Evolutionary conservation across 2,329 filamentous ascomycete genomes (phyloP).

Genomic region (Rutstroemia sp.): DNA sequence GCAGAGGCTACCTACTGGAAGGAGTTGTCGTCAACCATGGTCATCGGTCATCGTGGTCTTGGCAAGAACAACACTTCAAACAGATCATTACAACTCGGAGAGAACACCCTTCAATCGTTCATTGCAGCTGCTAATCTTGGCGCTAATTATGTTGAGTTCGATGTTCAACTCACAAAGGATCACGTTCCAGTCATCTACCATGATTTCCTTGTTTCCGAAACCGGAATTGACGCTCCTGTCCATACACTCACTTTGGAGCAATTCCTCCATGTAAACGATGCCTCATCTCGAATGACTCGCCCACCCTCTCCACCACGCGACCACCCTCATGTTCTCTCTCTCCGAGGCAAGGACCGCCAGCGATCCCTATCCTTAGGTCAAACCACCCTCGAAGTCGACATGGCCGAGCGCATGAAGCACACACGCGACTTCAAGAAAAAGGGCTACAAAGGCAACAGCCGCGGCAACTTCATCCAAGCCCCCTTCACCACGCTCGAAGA

Average conservation of each 20-base stretch:
- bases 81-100: constrained; percentile 84
- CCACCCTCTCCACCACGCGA: constrained; percentile 37
- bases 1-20: constrained; percentile 95
- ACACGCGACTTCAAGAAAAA: constrained; percentile 91
- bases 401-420: constrained; percentile 88
- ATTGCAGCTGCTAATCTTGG: constrained; percentile 93
- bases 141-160: constrained; percentile 67
- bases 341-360: constrained; percentile 26
- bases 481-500: constrained; percentile 94
- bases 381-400: constrained; percentile 21
- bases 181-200: constrained; percentile 98
- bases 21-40: constrained; percentile 81
- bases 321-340: constrained; percentile 15
- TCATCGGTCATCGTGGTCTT: constrained; percentile 64
- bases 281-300: constrained; percentile 38
- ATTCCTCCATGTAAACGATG: constrained; percentile 72
- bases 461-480: constrained; percentile 90
- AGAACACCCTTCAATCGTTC: constrained; percentile 94
- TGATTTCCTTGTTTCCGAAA: constrained; percentile 96
- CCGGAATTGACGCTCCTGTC: constrained; percentile 91
- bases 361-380: constrained; percentile 30
- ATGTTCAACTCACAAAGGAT: constrained; percentile 98
- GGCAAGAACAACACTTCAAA: constrained; percentile 85
- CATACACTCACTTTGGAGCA: constrained; percentile 93
- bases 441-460: constrained; percentile 91